A percentile compares a stretch with the other conserved stretches of the same genome.
These are phyloP conservation scores for Acacia confusa DNA, from an alignment of 306 rosid genomes.

Conservation along the genomic window DNA sequence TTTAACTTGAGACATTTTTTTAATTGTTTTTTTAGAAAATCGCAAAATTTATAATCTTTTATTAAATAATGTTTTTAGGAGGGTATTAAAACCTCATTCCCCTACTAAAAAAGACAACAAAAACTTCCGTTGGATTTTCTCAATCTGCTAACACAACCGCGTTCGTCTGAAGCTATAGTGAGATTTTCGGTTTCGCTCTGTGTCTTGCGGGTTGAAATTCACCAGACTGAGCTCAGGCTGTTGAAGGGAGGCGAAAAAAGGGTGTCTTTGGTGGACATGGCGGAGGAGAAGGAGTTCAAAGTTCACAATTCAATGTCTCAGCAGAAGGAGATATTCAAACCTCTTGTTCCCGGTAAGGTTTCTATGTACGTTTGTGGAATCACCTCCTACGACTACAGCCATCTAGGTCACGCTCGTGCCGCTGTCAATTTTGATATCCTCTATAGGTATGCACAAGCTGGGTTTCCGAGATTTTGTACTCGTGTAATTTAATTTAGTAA, in stretches of 20 bases:
- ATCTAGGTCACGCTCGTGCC: slow-evolving; percentile 85
- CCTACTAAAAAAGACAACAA: no score
- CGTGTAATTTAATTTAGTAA: background rate
- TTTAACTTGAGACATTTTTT: no score
- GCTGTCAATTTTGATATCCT: slow-evolving; percentile 82
- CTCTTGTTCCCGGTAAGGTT: slow-evolving; percentile 65
- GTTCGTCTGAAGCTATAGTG: background rate
- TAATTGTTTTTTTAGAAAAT: no score
- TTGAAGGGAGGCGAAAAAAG: background rate
- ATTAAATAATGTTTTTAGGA: no score
- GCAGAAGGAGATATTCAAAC: slow-evolving; percentile 71
- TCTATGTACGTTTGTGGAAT: slow-evolving; percentile 92
- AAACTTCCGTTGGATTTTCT: background rate
- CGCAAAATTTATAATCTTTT: no score
- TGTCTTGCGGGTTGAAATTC: background rate
- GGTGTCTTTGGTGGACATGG: slow-evolving; percentile 43
- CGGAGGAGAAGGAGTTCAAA: slow-evolving; percentile 53
- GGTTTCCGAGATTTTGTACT: background rate
- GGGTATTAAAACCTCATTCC: no score
- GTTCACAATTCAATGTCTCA: slow-evolving; percentile 85
- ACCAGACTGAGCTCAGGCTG: background rate
- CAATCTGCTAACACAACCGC: background rate
- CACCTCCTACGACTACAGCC: slow-evolving; percentile 87
- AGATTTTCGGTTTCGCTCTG: background rate
- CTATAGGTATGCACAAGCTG: slow-evolving; percentile 48